Percentiles rank a stretch among this genome's conserved stretches.
Evolutionary conservation across 2,329 filamentous ascomycete species (phyloP).

Genomic region (Penicillium corylophilum): DNA sequence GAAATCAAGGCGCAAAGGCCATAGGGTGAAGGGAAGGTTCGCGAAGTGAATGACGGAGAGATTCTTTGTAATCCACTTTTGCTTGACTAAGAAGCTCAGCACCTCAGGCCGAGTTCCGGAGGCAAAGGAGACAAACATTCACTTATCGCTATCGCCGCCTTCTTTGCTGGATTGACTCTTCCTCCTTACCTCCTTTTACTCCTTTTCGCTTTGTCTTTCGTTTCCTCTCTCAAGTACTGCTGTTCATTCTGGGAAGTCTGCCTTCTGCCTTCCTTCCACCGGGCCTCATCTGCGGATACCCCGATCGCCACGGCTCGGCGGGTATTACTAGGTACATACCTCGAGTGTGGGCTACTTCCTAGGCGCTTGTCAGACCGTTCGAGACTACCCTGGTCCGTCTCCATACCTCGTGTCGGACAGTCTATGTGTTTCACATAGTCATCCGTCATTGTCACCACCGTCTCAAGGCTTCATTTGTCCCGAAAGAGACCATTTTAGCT

Average conservation of each 20-base stretch:
- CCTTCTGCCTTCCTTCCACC: neutral
- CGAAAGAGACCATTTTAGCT: slow-evolving; percentile 4
- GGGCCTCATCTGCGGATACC: neutral
- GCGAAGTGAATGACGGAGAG: neutral
- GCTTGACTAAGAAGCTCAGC: neutral
- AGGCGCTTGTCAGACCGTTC: slow-evolving; percentile 16
- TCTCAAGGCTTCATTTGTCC: slow-evolving; percentile 10
- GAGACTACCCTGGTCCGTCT: slow-evolving; percentile 6
- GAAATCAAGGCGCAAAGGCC: slow-evolving; percentile 1
- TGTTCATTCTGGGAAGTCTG: neutral
- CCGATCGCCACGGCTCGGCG: slow-evolving; percentile 9
- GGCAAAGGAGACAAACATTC: slow-evolving; percentile 25
- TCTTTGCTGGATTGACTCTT: slow-evolving; percentile 5
- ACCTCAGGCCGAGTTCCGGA: neutral
- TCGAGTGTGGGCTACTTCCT: slow-evolving; percentile 15
- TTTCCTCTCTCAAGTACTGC: neutral
- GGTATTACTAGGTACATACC: slow-evolving; percentile 15
- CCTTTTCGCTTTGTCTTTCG: slow-evolving; percentile 1
- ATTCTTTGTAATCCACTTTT: neutral
- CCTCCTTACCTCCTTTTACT: slow-evolving; percentile 8
- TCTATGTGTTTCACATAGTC: slow-evolving; percentile 6
- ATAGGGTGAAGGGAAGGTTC: slow-evolving; percentile 4
- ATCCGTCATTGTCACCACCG: neutral
- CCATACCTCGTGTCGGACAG: slow-evolving; percentile 11
- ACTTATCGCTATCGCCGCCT: slow-evolving; percentile 21